Evolutionary conservation across 768 basidiomycete species (phyloP), one percentile per base, ranked within the genome.

Genomic region (Mycena haematopus): DNA sequence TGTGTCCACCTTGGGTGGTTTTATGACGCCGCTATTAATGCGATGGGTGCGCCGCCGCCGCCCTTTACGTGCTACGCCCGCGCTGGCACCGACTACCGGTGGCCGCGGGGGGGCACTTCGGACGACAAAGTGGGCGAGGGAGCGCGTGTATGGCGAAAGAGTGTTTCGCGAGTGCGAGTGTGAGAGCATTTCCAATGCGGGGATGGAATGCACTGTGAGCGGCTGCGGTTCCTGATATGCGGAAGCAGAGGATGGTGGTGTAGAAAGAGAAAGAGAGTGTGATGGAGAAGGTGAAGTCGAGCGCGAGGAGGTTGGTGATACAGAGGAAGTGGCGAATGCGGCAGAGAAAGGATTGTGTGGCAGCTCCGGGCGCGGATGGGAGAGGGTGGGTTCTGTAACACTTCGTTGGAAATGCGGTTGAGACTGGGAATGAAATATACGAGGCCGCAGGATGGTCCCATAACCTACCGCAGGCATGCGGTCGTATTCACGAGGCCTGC

Each of bases 401-500:
- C 62, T 36, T 62, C 67, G 8, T 42, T n/a, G 40, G 40, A 19
- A 42, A 6, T 7, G 40, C 25, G 83, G 72, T 61, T 87, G 83
- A 29, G 91, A 92, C 69, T 96, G 94, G 0, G 93, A 87, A 72
- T 96, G 96, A 65, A 86, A 87, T 33, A 96, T 84, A 6, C 95
- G 81, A 0, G 96, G 96, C 15, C 93, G 86, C 11, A 90, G 90
- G 67, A 97, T 85, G 0, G 85, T 88, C 0, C 95, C 95, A 15
- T 95, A 95, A 19, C 96, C 95, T 5, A 97, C 90, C 3, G 96
- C 95, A 14, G 95, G 93, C 36, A 95, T 86, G 1, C 91, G 90
- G 72, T 96, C 29, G 29, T 31, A 31, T 31, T 31, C 29, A 31
- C 6, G 29, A 13, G 95, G 93, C 38, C 95, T 86, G 1, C 91